Evolutionary conservation across 805 yeast genomes (phyloP).

Genomic region (Pichia insulana): DNA sequence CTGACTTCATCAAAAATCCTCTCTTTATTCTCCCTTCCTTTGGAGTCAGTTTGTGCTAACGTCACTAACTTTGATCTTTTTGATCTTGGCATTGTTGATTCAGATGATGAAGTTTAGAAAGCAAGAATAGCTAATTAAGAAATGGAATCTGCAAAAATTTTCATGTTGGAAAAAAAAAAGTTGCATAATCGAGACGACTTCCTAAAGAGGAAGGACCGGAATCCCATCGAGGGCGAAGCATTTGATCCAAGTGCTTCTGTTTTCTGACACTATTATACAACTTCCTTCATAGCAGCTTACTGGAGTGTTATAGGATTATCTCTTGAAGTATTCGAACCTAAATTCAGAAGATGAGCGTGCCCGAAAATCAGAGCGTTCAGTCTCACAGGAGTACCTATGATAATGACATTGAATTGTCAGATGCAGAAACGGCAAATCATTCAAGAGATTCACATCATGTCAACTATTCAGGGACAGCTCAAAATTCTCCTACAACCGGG

Average conservation of each 20-base stretch:
- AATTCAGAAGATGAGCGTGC: too few species aligned
- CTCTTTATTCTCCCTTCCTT: slow-evolving; percentile 87
- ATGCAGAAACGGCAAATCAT: background rate
- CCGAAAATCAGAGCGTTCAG: background rate
- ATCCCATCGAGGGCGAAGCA: background rate
- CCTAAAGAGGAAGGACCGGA: background rate
- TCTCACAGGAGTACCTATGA: background rate
- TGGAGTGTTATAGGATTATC: too few species aligned
- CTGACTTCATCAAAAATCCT: slow-evolving; percentile 87
- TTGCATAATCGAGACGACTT: background rate
- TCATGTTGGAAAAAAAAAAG: background rate
- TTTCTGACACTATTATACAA: too few species aligned
- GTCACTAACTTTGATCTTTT: slow-evolving; percentile 94
- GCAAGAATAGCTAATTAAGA: too few species aligned
- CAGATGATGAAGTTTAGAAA: background rate
- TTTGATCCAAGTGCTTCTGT: background rate
- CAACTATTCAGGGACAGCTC: background rate
- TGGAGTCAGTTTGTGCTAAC: slow-evolving; percentile 91
- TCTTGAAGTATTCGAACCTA: too few species aligned
- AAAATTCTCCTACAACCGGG: background rate
- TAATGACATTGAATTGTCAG: slow-evolving; percentile 5
- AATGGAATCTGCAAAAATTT: background rate
- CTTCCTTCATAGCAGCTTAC: too few species aligned
- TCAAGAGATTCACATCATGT: background rate
- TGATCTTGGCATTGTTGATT: slow-evolving; percentile 78